Conservation (phyloP, 495 filamentous ascomycete genomes). For the Neurospora discreta region DNA sequence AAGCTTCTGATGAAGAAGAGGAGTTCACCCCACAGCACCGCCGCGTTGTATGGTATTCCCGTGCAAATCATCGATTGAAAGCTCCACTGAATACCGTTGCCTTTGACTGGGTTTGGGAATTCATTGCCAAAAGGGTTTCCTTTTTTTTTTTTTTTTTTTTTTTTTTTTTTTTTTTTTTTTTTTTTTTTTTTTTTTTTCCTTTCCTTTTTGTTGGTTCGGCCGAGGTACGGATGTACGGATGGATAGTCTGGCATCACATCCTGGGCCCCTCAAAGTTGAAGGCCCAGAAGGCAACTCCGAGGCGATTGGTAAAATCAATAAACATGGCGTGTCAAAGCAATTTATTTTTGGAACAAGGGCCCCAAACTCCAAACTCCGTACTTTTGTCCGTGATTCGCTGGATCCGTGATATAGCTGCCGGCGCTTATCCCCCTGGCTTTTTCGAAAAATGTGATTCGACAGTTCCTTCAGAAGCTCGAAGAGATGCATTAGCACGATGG, state of each 20-base stretch:
- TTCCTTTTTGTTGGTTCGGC: no score
- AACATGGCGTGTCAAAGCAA: conserved; percentile 15
- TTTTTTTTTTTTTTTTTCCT: no score
- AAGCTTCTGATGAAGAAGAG: neutral
- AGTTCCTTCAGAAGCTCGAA: neutral
- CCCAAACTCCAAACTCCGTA: conserved; percentile 3
- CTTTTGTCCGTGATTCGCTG: conserved; percentile 12
- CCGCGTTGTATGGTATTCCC: neutral
- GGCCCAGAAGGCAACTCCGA: neutral
- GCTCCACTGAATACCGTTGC: neutral
- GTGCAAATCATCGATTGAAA: neutral
- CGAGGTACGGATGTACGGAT: no score
- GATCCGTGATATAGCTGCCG: conserved; percentile 19
- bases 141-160: neutral
- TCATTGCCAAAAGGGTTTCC: neutral
- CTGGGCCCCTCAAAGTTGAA: neutral
- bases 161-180: neutral
- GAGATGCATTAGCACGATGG: conserved; percentile 8
- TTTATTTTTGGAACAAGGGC: conserved; percentile 27
- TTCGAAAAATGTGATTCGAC: conserved; percentile 20
- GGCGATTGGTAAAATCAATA: neutral
- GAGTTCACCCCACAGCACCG: neutral
- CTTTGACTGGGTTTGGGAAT: neutral
- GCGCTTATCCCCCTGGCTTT: conserved; percentile 24
- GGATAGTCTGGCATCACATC: neutral